Base-by-base conservation (phyloP, 768 basidiomycete genomes). In the Rhizopogon vesiculosus region DNA sequence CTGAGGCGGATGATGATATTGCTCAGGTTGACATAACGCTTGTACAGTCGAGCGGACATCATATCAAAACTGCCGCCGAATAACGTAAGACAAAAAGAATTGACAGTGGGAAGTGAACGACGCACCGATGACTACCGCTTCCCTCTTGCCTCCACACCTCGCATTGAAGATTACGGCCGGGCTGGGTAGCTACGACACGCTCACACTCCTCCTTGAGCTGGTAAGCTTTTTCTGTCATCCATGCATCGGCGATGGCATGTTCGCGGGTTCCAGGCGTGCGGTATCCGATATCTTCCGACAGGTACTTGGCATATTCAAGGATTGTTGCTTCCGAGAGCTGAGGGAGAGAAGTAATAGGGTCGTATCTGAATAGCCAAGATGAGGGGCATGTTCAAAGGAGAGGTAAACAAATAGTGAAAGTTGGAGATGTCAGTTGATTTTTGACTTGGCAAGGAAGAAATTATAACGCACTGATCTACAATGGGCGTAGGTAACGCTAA, bases 121-220 rank as follows among this genome's bases (percentile, higher is more conserved):
- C 86, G 63, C 61, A 93, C 92, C 90, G 76, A 74, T 96, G 93
- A 60, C 81, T 86, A 4, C 94, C 93, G 59, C 85, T 91, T 2
- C 94, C 93, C 61, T 87, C 79, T 70, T 97, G 95, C 54, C 87
- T 76, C 89, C 91, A 96, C 0, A 95, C 84, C 64, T 97, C 93
- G 63, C 96, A 94, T 65, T 95, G 78, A n/a, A 96, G 72, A 44
- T 85, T 85, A 45, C 85, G 73, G 4, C 62, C 72, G 0, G 58
- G 64, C 56, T 57, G 76, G 70, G 65, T 68, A 33, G 66, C 65
- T 7, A 80, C 77, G 29, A 82, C 69, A 46, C 71, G 70, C 44
- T 87, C 83, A 65, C 93, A 95, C 51, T 84, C 70, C 33, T 70
- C 68, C 63, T 84, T 75, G 39, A 95, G 68, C 43, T 75, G 74